phyloP scores from a whole-genome alignment of 1,284 basidiomycete species.

The Peniophora sp. region DNA sequence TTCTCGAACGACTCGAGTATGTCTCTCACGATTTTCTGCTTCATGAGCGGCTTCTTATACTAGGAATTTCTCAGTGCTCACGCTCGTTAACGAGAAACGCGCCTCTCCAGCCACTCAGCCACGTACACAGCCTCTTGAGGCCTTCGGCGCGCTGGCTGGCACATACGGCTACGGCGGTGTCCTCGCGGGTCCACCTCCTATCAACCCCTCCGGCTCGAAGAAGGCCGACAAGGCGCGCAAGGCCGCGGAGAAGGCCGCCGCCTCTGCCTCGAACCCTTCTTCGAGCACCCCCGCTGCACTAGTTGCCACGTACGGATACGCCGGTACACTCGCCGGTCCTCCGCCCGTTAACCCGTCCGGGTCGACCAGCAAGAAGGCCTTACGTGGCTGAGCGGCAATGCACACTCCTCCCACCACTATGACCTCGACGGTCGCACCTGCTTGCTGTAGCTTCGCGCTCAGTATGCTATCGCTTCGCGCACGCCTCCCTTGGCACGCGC shows the following conservation, averaged over 20 bases:
- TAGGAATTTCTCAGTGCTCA: neutral
- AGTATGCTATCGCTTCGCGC: too few species aligned
- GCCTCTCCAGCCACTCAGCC: neutral
- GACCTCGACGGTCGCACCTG: too few species aligned
- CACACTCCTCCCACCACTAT: too few species aligned
- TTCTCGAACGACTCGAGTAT: neutral
- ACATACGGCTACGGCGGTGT: neutral
- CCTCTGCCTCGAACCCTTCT: too few species aligned
- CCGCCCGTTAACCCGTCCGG: neutral
- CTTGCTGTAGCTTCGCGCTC: too few species aligned
- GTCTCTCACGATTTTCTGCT: neutral
- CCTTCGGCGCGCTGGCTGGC: neutral
- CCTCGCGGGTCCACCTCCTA: neutral
- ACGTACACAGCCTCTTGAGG: neutral
- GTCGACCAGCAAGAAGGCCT: neutral
- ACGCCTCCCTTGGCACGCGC: too few species aligned
- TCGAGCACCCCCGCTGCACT: neutral
- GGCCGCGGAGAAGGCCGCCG: too few species aligned
- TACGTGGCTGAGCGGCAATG: too few species aligned
- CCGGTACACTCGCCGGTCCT: neutral
- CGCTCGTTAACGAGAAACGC: neutral
- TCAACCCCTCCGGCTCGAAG: neutral
- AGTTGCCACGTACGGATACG: neutral
- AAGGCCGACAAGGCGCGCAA: neutral
- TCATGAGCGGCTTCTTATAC: neutral